phyloP scores from a whole-genome alignment of 495 filamentous ascomycete species.

The Staphylotrichum longicolle region DNA sequence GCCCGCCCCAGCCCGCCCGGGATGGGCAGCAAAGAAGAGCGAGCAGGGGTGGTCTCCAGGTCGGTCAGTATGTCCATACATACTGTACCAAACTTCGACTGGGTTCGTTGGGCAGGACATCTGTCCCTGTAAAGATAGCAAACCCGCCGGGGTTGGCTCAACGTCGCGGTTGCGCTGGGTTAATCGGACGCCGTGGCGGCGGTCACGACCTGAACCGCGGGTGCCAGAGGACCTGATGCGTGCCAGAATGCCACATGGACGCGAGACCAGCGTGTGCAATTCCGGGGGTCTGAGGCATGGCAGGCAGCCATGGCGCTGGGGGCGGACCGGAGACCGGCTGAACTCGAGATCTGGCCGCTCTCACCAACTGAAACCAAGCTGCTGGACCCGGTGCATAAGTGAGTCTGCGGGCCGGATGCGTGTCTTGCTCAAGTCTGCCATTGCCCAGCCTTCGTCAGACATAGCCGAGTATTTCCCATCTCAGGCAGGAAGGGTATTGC shows the following conservation, averaged over 20 bases:
- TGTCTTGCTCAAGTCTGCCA: slow-evolving; percentile 14
- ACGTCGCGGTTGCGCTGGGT: too few species aligned
- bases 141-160: too few species aligned
- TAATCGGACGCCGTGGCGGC: too few species aligned
- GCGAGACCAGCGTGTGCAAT: too few species aligned
- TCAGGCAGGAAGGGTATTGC: too few species aligned
- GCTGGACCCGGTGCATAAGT: slow-evolving; percentile 27
- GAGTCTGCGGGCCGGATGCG: slow-evolving; percentile 19
- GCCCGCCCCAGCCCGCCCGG: neutral
- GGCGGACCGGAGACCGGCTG: slow-evolving; percentile 25
- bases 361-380: slow-evolving; percentile 32
- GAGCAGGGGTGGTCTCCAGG: neutral
- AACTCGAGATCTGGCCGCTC: slow-evolving; percentile 26
- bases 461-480: slow-evolving; percentile 26
- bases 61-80: too few species aligned
- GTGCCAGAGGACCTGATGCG: too few species aligned
- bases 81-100: too few species aligned
- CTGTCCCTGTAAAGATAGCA: too few species aligned
- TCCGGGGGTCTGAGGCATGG: neutral
- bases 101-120: too few species aligned
- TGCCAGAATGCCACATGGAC: too few species aligned
- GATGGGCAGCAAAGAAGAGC: neutral
- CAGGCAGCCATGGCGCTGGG: slow-evolving; percentile 2
- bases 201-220: too few species aligned
- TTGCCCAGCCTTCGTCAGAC: slow-evolving; percentile 26